phyloP scores from a whole-genome alignment of 495 filamentous ascomycete species.

The Saxophila tyrrhenica region DNA sequence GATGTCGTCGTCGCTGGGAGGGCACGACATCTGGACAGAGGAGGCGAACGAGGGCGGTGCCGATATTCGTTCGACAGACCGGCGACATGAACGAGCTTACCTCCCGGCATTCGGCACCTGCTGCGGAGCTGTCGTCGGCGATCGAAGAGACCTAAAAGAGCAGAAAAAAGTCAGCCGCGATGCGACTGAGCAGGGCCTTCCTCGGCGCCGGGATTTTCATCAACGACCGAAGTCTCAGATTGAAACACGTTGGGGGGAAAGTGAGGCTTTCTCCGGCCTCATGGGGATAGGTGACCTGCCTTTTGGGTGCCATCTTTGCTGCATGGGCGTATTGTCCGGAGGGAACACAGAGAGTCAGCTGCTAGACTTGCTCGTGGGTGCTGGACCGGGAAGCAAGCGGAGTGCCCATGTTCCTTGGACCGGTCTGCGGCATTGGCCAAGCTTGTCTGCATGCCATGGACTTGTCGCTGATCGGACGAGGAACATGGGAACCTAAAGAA shows the following conservation, averaged over 20 bases:
- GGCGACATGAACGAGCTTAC: no score
- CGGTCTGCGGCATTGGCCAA: no score
- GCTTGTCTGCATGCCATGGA: no score
- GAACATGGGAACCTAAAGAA: no score
- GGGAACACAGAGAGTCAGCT: no score
- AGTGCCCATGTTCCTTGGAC: not conserved
- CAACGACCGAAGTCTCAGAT: not conserved
- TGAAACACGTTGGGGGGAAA: not conserved
- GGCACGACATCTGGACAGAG: not conserved
- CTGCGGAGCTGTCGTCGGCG: not conserved
- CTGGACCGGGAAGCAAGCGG: not conserved
- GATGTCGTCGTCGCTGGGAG: not conserved
- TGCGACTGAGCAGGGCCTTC: not conserved
- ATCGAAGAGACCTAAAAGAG: not conserved
- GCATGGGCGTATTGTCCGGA: no score
- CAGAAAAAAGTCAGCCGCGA: not conserved
- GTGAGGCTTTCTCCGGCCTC: not conserved
- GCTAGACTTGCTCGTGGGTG: not conserved
- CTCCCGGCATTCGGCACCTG: no score
- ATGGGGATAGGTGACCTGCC: not conserved
- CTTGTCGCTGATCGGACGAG: no score
- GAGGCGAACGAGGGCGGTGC: no score
- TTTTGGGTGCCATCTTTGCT: not conserved
- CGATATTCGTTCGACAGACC: no score
- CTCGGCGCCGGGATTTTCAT: not conserved